Evolutionary conservation across 139 green algal species (phyloP), one percentile per base, ranked within the genome.

Genomic region (Diplosphaera chodatii): DNA sequence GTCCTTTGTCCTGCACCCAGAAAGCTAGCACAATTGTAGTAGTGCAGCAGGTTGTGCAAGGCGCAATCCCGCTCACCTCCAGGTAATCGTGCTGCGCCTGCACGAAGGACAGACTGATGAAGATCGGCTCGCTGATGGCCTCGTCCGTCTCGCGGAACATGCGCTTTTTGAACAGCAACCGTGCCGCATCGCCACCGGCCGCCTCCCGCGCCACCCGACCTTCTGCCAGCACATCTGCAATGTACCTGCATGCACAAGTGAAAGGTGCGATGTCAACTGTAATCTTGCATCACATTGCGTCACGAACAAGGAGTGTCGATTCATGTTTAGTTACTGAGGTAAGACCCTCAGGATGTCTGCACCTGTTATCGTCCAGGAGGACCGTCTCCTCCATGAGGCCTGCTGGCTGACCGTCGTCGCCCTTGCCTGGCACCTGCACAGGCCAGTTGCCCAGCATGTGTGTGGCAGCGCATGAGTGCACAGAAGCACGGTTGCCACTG

Each of bases 101-200:
- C 48, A 98, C 89, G 73, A 97, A 99, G 32, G 89, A 95, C 30
- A 99, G 87, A 77, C 88, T 90, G 30, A 98, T 75, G 73, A 99
- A 99, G 76, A 94, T 84, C 6, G 92, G 88, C 81, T 99, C 95
- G 8, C 84, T 93, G 63, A 98, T 92, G 16, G 84, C 85, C 83
- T 98, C 95, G 78, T 99, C 95, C 0, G 92, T 95, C 76, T 98
- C 95, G 23, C 91, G 71, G 80, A 88, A 87, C 88, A 99, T 96
- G 74, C 89, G 87, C 85, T 98, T 98, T 86, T 97, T 97, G 87
- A 98, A 98, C 63, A 99, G 80, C 59, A 99, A 77, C 32, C 83
- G 80, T 69, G 31, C 16, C 28, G 65, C 22, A 33, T 66, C 62
- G 28, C 48, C 48, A 18, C 48, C 48, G 16, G 48, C 48, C 18